phyloP scores from a whole-genome alignment of 768 basidiomycete genomes.

The Mycena galopus region DNA sequence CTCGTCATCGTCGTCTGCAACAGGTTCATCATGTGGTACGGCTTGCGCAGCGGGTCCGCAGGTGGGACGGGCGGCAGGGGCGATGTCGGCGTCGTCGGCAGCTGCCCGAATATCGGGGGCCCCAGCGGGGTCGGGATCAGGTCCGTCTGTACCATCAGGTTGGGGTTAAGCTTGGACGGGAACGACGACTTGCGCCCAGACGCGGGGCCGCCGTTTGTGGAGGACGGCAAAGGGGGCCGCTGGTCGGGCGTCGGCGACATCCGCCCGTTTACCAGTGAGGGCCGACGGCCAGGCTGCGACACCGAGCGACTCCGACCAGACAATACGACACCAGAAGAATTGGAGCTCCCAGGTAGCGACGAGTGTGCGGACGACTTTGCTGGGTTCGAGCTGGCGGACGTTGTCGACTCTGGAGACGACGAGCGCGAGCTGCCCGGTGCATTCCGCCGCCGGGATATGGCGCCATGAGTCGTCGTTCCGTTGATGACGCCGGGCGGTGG shows the following conservation, averaged over 20 bases:
- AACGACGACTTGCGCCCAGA: conserved; percentile 71
- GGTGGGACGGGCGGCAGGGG: conserved; percentile 83
- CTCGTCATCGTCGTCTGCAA: conserved; percentile 84
- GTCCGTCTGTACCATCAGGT: conserved; percentile 65
- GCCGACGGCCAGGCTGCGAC: conserved; percentile 83
- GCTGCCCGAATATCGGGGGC: conserved; percentile 62
- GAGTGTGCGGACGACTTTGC: conserved; percentile 49
- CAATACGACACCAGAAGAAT: conserved; percentile 44
- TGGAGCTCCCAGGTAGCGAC: conserved; percentile 58
- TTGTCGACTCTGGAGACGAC: conserved; percentile 64
- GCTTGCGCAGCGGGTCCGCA: conserved; percentile 80
- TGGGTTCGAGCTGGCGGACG: conserved; percentile 57
- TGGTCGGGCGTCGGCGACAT: conserved; percentile 64
- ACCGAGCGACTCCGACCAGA: conserved; percentile 72
- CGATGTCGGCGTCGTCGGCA: conserved; percentile 82
- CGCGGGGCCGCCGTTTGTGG: conserved; percentile 50
- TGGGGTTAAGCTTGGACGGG: conserved; percentile 70
- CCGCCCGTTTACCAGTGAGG: conserved; percentile 66
- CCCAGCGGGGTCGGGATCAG: conserved; percentile 56
- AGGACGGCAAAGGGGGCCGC: conserved; percentile 64
- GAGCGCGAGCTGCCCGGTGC: conserved; percentile 69
- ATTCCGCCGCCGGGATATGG: conserved; percentile 75
- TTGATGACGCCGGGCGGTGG: conserved; percentile 62
- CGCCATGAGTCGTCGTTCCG: conserved; percentile 69
- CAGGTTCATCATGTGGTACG: conserved; percentile 91